These are phyloP conservation scores for Rosa persica DNA, from an alignment of 306 rosid genomes.

Conservation along the genomic window DNA sequence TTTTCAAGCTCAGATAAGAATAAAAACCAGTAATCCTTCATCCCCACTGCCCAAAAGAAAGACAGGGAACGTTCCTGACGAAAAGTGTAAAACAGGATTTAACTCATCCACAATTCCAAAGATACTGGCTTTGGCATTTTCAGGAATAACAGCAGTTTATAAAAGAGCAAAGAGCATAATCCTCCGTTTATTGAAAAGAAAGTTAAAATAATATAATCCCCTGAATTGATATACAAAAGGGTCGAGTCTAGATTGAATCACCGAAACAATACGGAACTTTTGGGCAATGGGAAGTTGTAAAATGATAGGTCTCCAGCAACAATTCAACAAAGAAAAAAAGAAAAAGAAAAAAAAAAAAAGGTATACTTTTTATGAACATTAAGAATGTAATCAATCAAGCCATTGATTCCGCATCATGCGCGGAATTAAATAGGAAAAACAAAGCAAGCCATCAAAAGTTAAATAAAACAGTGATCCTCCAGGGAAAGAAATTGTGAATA, in stretches of 20 bases:
- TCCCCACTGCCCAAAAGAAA: neutral
- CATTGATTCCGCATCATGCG: neutral
- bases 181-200: too few species aligned
- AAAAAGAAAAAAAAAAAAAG: neutral
- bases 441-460: neutral
- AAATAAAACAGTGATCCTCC: neutral
- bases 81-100: neutral
- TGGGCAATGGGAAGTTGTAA: too few species aligned
- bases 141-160: neutral
- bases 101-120: too few species aligned
- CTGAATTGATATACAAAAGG: neutral
- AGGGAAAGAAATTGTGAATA: neutral
- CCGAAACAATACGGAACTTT: neutral
- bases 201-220: too few species aligned
- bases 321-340: too few species aligned
- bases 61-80: neutral
- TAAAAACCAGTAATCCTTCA: conserved; percentile 5
- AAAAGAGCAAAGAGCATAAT: neutral
- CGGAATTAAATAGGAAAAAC: neutral
- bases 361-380: neutral
- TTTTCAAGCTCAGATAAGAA: neutral
- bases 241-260: neutral
- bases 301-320: too few species aligned
- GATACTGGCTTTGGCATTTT: neutral
- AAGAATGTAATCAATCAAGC: neutral